Base-by-base conservation (phyloP, 441 rosid species). In the Mallotus repandus region DNA sequence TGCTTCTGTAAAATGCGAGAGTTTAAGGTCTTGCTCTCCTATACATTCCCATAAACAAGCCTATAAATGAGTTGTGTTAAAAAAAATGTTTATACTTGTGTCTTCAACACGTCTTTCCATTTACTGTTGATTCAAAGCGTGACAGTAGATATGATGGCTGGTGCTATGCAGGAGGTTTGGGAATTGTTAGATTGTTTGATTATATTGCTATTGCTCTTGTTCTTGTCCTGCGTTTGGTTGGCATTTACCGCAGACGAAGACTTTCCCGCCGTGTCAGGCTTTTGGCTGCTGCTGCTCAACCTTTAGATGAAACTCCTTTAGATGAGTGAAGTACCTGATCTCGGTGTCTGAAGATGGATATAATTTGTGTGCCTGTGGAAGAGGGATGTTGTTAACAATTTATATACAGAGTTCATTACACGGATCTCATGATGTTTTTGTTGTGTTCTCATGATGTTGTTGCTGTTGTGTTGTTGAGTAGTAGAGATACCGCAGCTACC, bases 201-300 rank as follows among this genome's bases (percentile, higher is more conserved):
- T 86, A 82, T 48, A 64, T 74, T 43, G 96, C 94, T 12, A 77
- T 92, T 16, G 74, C 77, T 21, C 79, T 88, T 77, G 83, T 90
- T 21, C 41, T 90, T 58, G 80, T 87, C 74, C 87, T 92, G 38
- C 91, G 91, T 63, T 58, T 90, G 78, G 79, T 89, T 15, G 93
- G 96, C 74, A 65, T 85, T 4, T 84, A 76, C 72, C 83, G 82
- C 64, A 83, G 89, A 64, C 76, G 89, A 46, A 85, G 87, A 35
- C 87, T 85, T 35, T 78, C 83, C 69, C 89, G 79, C 78, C 93
- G 87, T n/a, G 91, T 87, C 62, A 86, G 97, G 80, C 79, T 74
- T 64, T 59, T 86, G 77, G 94, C 86, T 32, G 86, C 86, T 45
- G 73, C 41, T 29, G 32, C 77, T 53, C 85, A 82, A 65, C 71